Conservation (phyloP, 371 early-diverging fungal genomes). For the Catenaria anguillulae region DNA sequence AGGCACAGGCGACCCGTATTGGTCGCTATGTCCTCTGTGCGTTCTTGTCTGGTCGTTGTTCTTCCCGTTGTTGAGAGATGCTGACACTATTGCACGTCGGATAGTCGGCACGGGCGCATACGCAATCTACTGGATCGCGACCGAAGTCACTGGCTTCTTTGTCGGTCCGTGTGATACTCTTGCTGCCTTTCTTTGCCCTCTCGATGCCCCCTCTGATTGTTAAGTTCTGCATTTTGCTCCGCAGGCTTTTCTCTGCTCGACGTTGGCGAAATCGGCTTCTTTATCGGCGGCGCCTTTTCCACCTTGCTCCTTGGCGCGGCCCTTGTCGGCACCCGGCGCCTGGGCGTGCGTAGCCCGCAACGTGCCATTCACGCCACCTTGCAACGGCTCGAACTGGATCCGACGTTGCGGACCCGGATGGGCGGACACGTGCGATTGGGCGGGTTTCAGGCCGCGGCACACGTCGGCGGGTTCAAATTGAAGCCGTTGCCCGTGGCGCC, state of each 20-base stretch:
- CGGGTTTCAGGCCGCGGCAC: neutral
- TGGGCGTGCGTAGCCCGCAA: neutral
- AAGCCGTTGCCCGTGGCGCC: no score
- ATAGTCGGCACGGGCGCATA: neutral
- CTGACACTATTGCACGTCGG: neutral
- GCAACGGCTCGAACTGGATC: neutral
- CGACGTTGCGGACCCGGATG: neutral
- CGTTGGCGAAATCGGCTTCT: constrained; percentile 6
- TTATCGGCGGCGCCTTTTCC: neutral
- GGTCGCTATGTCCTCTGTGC: neutral
- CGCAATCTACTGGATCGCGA: neutral
- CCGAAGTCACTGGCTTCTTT: neutral
- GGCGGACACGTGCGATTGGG: neutral
- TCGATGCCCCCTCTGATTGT: neutral
- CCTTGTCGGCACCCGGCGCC: neutral
- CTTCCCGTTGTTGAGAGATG: neutral
- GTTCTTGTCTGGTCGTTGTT: neutral
- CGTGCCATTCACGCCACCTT: neutral
- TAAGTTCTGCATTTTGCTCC: no score
- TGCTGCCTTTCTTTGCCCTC: neutral
- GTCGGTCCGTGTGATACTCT: neutral
- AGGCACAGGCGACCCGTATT: neutral
- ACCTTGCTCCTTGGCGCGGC: neutral
- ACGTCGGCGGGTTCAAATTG: no score
- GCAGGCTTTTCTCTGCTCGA: neutral